A percentile compares a stretch with the other conserved stretches of the same genome.
Evolutionary conservation across 768 basidiomycete species (phyloP).

Genomic region (Leccinellum rugosiceps): DNA sequence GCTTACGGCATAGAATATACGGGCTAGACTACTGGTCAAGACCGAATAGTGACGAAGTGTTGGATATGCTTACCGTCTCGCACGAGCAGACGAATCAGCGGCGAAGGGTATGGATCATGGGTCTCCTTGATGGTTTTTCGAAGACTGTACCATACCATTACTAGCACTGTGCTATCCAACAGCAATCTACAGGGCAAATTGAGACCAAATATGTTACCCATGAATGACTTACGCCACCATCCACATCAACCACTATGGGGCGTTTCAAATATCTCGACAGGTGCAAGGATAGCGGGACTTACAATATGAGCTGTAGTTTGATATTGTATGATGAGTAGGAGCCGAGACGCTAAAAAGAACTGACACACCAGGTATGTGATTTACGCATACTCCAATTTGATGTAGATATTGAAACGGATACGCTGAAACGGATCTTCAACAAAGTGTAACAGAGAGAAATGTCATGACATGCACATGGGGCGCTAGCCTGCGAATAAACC

Average conservation of each 20-base stretch:
- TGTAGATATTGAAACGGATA: background rate
- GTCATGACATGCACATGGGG: background rate
- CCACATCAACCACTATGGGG: constrained; percentile 12
- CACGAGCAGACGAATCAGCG: background rate
- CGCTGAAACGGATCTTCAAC: background rate
- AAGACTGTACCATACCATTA: constrained; percentile 5
- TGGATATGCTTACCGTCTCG: background rate
- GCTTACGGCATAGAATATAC: background rate
- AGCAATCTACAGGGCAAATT: constrained; percentile 1
- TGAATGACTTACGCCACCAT: constrained; percentile 1
- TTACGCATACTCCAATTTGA: background rate
- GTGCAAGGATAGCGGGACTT: background rate
- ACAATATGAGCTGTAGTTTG: constrained; percentile 1
- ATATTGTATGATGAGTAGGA: background rate
- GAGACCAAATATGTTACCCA: background rate
- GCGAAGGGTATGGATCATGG: background rate
- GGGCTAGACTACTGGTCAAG: background rate
- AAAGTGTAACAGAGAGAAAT: background rate
- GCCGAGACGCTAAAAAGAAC: background rate
- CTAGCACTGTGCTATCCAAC: constrained; percentile 5
- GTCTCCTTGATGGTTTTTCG: background rate
- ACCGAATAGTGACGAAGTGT: background rate
- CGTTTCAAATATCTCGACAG: background rate
- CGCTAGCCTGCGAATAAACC: background rate
- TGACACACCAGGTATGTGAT: background rate